Conservation (phyloP, 202 grass and related monocot species). For the Schoenoplectus triqueter region DNA sequence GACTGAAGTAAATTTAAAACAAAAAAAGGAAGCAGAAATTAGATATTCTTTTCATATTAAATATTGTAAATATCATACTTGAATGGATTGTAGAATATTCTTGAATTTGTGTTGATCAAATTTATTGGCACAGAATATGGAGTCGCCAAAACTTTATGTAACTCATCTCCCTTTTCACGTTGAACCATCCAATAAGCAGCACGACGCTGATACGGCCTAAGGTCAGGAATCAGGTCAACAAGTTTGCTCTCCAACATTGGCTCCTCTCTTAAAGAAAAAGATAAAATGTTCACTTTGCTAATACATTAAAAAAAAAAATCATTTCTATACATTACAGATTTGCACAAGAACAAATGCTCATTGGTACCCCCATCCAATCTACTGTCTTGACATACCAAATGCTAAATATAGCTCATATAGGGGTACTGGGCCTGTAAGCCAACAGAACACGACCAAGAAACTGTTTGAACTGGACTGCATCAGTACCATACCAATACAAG, state of each 20-base stretch:
- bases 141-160: conserved; percentile 45
- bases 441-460: not conserved
- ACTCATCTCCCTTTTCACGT: conserved; percentile 58
- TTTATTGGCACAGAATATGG: conserved; percentile 80
- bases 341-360: not conserved
- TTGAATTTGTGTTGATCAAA: conserved; percentile 65
- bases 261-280: conserved; percentile 54
- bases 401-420: not conserved
- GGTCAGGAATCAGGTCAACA: conserved; percentile 71
- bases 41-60: conserved; percentile 7
- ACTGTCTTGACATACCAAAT: not conserved
- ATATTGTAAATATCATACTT: conserved; percentile 60
- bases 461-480: not conserved
- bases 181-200: conserved; percentile 96
- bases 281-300: conserved; percentile 33
- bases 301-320: not conserved
- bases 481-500: not conserved
- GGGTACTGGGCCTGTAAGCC: conserved; percentile 5
- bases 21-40: not conserved
- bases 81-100: conserved; percentile 99
- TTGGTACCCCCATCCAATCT: not conserved
- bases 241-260: conserved; percentile 60
- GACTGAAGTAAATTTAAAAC: not conserved
- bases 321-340: conserved; percentile 12
- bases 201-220: conserved; percentile 94